Conservation (phyloP, 768 basidiomycete species). For the Omphalotus guepiniiformis region DNA sequence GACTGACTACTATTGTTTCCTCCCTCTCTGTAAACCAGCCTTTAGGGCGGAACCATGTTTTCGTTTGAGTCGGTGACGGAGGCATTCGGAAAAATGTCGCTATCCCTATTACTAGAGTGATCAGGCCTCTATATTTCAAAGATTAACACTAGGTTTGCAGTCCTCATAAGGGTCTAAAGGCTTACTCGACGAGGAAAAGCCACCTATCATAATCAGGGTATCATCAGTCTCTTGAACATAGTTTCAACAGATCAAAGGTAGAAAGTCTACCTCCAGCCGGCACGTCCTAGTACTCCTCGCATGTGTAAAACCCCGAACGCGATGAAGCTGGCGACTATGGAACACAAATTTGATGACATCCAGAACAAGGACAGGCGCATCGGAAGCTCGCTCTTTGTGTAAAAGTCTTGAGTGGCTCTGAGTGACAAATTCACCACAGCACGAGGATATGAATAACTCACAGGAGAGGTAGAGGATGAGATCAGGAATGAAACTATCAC, state of each 20-base stretch:
- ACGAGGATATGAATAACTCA: slow-evolving; percentile 20
- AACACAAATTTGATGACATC: slow-evolving; percentile 43
- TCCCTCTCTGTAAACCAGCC: slow-evolving; percentile 64
- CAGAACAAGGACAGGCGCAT: slow-evolving; percentile 54
- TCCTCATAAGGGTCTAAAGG: slow-evolving; percentile 7
- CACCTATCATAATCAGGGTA: slow-evolving; percentile 28
- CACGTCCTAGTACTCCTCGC: slow-evolving; percentile 47
- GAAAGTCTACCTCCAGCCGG: slow-evolving; percentile 45
- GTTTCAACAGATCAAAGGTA: not conserved
- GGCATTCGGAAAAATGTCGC: slow-evolving; percentile 57
- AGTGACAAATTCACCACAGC: slow-evolving; percentile 1
- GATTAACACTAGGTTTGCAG: not conserved
- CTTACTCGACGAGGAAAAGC: slow-evolving; percentile 54
- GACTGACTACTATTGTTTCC: slow-evolving; percentile 55
- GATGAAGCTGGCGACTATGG: slow-evolving; percentile 48
- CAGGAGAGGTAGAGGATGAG: slow-evolving; percentile 60
- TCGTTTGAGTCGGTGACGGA: slow-evolving; percentile 56
- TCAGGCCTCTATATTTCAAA: slow-evolving; percentile 31
- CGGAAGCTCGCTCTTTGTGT: slow-evolving; percentile 56
- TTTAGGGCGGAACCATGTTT: slow-evolving; percentile 51
- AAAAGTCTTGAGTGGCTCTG: slow-evolving; percentile 39
- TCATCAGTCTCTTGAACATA: not conserved
- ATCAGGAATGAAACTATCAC: slow-evolving; percentile 49
- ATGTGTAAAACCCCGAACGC: slow-evolving; percentile 60
- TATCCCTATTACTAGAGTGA: slow-evolving; percentile 51